Base-by-base conservation (phyloP, 2,329 filamentous ascomycete species). In the Lasiodiplodia sp. region DNA sequence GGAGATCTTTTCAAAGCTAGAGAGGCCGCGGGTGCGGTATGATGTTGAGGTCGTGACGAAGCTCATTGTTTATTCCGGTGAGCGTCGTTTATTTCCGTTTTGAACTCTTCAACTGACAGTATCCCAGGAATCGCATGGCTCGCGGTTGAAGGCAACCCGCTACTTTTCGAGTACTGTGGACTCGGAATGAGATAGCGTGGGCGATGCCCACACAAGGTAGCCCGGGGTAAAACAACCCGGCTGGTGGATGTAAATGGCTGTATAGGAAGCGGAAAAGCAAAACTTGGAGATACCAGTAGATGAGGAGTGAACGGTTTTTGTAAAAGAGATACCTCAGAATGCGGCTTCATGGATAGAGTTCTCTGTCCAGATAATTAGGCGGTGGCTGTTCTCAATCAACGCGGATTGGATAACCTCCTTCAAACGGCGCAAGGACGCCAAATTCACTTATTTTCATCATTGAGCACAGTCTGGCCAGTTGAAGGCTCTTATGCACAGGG, bases 11-110 rank as follows among this genome's bases (percentile, higher is more conserved):
- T 91, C 90, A 55, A 89, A 87, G 76, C 85, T 98, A 67, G 90
- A 94, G 71, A 93, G 91, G 81, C 94, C 96, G 60, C 89, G 96
- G 72, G 94, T 97, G 69, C 86, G 94, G 73, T 99, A 98, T 76
- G 96, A 99, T 80, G 95, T 98, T n/a, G 96, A 99, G 80, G 95
- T 99, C 49, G 92, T 99, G 47, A 98, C 96, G 5, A 98, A 97
- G 82, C 81, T 99, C 70, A 92, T 99, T 74, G 93, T 99, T 28
- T 99, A 99, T 82, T 87, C 91, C 69, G 96, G 95, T 93, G 69
- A 28, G 37, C 23, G 4, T 4, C 34, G 21, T n/a, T 12, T 8
- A 11, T 23, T 3, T 2, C 18, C 18, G 4, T 4, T n/a, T 14
- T 16, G 16, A 11, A n/a, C 60, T 21, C 14, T 4, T 67, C n/a